Percentiles rank a stretch among this genome's conserved stretches.
Evolutionary conservation across 805 yeast genomes (phyloP).

Genomic region (Teunomyces tritomae): DNA sequence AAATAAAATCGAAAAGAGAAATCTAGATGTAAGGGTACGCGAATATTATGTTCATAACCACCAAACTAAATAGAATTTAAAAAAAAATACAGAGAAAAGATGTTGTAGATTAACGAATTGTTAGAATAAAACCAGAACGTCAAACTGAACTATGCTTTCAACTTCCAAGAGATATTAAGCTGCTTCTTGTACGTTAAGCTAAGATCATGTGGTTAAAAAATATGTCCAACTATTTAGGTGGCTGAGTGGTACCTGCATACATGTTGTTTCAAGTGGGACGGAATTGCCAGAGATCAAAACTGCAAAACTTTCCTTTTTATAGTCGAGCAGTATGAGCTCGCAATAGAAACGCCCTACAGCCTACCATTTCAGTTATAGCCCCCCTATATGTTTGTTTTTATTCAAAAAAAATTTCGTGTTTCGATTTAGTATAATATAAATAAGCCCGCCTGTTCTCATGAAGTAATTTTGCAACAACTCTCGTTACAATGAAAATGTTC

Average conservation of each 20-base stretch:
- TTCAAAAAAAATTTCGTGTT: slow-evolving; percentile 5
- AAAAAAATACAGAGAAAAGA: not conserved
- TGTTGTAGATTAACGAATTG: not conserved
- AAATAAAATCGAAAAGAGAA: not conserved
- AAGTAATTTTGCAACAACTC: no score
- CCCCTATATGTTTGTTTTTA: slow-evolving; percentile 4
- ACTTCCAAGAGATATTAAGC: not conserved
- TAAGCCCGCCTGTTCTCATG: not conserved
- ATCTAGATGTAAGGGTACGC: not conserved
- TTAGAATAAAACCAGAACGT: no score
- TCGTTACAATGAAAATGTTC: not conserved
- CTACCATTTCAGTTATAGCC: not conserved
- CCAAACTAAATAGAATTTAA: not conserved
- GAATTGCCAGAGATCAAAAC: slow-evolving; percentile 2
- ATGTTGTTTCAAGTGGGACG: not conserved
- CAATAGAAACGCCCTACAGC: slow-evolving; percentile 1
- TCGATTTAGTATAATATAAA: not conserved
- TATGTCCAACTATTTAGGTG: not conserved
- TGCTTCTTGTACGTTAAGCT: not conserved
- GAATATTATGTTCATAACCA: not conserved
- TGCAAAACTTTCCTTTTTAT: not conserved
- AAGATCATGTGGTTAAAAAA: not conserved
- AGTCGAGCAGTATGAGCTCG: not conserved
- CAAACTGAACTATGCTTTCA: not conserved
- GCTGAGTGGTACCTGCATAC: slow-evolving; percentile 2